These are phyloP conservation scores for Russula sp. DNA, from an alignment of 768 basidiomycete species.

Conservation along the genomic window DNA sequence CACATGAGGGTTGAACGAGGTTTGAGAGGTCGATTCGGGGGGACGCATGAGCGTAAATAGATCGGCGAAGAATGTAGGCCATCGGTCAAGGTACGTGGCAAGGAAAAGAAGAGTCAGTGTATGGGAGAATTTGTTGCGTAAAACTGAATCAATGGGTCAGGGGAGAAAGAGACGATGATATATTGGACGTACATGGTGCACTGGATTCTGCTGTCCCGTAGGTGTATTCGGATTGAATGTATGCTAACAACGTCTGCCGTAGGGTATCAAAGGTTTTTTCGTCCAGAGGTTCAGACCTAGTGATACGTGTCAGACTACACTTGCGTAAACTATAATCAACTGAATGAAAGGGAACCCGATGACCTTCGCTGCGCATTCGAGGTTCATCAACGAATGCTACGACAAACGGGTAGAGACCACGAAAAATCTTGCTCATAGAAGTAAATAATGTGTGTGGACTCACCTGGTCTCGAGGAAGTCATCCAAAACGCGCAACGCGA, in stretches of 20 bases:
- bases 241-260: slow-evolving; percentile 70
- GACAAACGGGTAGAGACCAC: not conserved
- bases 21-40: slow-evolving; percentile 45
- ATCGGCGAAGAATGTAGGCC: slow-evolving; percentile 80
- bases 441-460: slow-evolving; percentile 28
- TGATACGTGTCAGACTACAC: not conserved
- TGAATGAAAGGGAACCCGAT: not conserved
- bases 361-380: not conserved
- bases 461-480: slow-evolving; percentile 80
- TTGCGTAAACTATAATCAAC: not conserved
- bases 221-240: slow-evolving; percentile 85
- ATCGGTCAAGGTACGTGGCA: slow-evolving; percentile 76
- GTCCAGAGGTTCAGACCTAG: slow-evolving; percentile 60
- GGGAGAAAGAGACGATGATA: slow-evolving; percentile 2
- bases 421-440: not conserved
- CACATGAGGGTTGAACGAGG: slow-evolving; percentile 73
- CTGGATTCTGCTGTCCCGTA: slow-evolving; percentile 76
- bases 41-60: slow-evolving; percentile 67
- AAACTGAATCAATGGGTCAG: slow-evolving; percentile 40
- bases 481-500: slow-evolving; percentile 71
- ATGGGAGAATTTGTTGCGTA: slow-evolving; percentile 94
- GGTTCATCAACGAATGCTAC: not conserved
- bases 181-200: slow-evolving; percentile 60
- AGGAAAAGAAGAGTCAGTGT: slow-evolving; percentile 85
- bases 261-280: slow-evolving; percentile 61